Conservation (phyloP, 2,329 filamentous ascomycete genomes). For the Pestalotiopsis sp. region DNA sequence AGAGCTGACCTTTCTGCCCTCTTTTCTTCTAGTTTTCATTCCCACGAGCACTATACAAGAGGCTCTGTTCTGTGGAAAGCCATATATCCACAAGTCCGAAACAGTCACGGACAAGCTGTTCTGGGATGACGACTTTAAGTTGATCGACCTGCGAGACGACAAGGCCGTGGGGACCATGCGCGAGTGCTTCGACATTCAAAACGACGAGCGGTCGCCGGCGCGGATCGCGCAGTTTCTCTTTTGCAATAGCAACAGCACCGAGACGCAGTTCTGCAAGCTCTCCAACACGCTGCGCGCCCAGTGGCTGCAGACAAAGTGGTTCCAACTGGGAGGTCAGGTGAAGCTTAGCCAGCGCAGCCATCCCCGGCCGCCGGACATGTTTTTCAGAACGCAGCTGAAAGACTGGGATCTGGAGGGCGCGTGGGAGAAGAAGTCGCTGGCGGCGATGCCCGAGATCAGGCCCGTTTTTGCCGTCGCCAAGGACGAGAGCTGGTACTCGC, state of each 20-base stretch:
- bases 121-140: not conserved
- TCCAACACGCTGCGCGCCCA: not conserved
- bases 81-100: not conserved
- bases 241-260: not conserved
- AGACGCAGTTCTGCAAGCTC: not conserved
- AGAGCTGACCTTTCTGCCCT: no score
- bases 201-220: no score
- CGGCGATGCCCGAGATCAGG: not conserved
- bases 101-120: not conserved
- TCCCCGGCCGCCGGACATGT: not conserved
- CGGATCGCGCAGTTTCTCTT: no score
- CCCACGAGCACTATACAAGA: not conserved
- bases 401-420: not conserved
- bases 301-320: not conserved
- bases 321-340: not conserved
- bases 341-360: not conserved
- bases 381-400: not conserved
- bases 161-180: not conserved
- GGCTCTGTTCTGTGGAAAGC: not conserved
- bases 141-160: not conserved
- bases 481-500: not conserved
- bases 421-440: not conserved
- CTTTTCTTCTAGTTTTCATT: not conserved
- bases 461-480: slow-evolving; percentile 1
- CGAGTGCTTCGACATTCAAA: not conserved